Conservation (phyloP, 805 yeast species). For the Candida hungchunana region DNA sequence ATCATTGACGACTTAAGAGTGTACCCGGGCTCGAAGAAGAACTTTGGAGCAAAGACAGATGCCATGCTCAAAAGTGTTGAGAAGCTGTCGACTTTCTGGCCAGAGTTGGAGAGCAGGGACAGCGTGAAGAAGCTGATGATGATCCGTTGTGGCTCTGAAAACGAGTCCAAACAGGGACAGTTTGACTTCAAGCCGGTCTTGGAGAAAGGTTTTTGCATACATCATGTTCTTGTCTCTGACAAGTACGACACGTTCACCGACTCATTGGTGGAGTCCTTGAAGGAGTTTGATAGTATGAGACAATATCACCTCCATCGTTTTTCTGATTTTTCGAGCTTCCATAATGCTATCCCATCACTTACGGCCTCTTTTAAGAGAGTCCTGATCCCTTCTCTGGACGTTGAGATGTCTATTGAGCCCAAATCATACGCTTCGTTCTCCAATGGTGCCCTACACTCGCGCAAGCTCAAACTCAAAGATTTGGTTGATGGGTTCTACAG, state of each 20-base stretch:
- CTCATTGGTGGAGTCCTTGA: slow-evolving; percentile 1
- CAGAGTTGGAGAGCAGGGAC: slow-evolving; percentile 8
- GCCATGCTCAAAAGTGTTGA: slow-evolving; percentile 7
- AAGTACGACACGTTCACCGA: slow-evolving; percentile 10
- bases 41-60: slow-evolving; percentile 3
- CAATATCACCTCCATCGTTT: slow-evolving; percentile 13
- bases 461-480: slow-evolving; percentile 15
- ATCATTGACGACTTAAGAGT: slow-evolving; percentile 36
- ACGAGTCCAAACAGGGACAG: neutral
- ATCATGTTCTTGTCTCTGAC: slow-evolving; percentile 10
- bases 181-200: slow-evolving; percentile 9
- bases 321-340: slow-evolving; percentile 6
- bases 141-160: slow-evolving; percentile 4
- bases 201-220: slow-evolving; percentile 9
- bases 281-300: slow-evolving; percentile 6
- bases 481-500: slow-evolving; percentile 23
- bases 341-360: slow-evolving; percentile 10
- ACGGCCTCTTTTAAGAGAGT: slow-evolving; percentile 13
- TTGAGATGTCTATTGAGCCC: slow-evolving; percentile 10
- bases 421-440: slow-evolving; percentile 6
- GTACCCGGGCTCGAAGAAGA: slow-evolving; percentile 7
- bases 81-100: slow-evolving; percentile 8
- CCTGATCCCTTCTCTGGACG: slow-evolving; percentile 7
- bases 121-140: slow-evolving; percentile 14
- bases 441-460: too few relatives aligned